Percentiles rank a stretch among this genome's conserved stretches.
phyloP scores from a whole-genome alignment of 2,329 filamentous ascomycete genomes.

The Chaetothyriales sp. region DNA sequence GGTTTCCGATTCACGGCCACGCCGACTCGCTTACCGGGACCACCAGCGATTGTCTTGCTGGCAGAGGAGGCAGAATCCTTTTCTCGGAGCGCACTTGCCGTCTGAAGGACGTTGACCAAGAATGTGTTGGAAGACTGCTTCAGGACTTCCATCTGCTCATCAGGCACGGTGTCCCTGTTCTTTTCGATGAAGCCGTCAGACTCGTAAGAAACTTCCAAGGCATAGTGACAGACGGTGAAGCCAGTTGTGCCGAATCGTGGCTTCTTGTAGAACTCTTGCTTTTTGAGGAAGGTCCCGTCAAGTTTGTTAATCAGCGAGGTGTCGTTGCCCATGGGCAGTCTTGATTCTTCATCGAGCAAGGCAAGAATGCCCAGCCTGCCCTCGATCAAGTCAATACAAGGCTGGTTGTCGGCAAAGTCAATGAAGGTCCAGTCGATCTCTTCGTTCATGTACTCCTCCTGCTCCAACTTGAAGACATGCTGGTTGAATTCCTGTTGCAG shows the following conservation, averaged over 20 bases:
- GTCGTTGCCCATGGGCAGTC: constrained; percentile 91
- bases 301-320: constrained; percentile 94
- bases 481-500: constrained; percentile 98
- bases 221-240: constrained; percentile 97
- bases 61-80: constrained; percentile 55
- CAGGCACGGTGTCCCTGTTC: constrained; percentile 95
- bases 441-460: constrained; percentile 92
- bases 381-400: constrained; percentile 96
- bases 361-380: constrained; percentile 88
- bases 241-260: constrained; percentile 92
- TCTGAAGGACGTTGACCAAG: constrained; percentile 67
- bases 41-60: constrained; percentile 54
- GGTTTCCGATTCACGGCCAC: constrained; percentile 91
- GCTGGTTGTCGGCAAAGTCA: constrained; percentile 97
- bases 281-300: constrained; percentile 86
- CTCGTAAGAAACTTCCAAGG: constrained; percentile 94
- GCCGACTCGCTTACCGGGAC: constrained; percentile 66
- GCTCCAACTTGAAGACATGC: constrained; percentile 97
- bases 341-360: constrained; percentile 86
- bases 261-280: constrained; percentile 97
- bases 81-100: constrained; percentile 72
- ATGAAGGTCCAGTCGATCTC: constrained; percentile 99
- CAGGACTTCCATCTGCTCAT: constrained; percentile 92
- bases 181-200: constrained; percentile 99
- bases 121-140: constrained; percentile 72